These are phyloP conservation scores for Mrakia hoshinonis DNA, from an alignment of 768 basidiomycete species.

Conservation along the genomic window DNA sequence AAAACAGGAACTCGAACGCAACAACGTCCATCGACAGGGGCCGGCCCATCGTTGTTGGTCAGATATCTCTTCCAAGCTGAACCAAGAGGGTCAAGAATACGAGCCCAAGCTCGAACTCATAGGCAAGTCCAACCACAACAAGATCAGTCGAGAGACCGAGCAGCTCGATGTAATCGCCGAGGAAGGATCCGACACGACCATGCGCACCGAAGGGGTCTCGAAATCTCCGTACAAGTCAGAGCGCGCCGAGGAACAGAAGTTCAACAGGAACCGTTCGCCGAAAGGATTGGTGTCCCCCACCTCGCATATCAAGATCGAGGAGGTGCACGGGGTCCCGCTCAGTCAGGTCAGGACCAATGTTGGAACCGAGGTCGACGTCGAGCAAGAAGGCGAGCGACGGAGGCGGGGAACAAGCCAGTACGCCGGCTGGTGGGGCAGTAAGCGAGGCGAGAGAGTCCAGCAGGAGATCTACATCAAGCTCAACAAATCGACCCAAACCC, in stretches of 20 bases:
- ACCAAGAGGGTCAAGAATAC: neutral
- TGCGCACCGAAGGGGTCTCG: constrained; percentile 11
- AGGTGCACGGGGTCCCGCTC: neutral
- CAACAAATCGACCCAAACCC: constrained; percentile 7
- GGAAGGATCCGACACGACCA: neutral
- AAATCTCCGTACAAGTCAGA: neutral
- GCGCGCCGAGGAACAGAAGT: constrained; percentile 7
- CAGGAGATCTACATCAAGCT: constrained; percentile 28
- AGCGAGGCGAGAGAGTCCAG: constrained; percentile 26
- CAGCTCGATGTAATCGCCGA: constrained; percentile 11
- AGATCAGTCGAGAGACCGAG: neutral
- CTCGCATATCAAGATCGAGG: neutral
- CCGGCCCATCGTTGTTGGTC: neutral
- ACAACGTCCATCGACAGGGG: no score
- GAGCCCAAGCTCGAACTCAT: neutral
- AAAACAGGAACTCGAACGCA: no score
- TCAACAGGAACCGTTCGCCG: neutral
- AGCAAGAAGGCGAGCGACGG: constrained; percentile 14
- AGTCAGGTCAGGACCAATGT: neutral
- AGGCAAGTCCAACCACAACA: neutral
- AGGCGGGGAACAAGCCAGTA: neutral
- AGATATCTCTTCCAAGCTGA: neutral
- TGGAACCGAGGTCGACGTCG: constrained; percentile 8
- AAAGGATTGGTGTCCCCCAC: neutral
- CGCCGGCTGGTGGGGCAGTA: constrained; percentile 26